Conservation (phyloP, 78 protist species). For the Bodo saltans region DNA sequence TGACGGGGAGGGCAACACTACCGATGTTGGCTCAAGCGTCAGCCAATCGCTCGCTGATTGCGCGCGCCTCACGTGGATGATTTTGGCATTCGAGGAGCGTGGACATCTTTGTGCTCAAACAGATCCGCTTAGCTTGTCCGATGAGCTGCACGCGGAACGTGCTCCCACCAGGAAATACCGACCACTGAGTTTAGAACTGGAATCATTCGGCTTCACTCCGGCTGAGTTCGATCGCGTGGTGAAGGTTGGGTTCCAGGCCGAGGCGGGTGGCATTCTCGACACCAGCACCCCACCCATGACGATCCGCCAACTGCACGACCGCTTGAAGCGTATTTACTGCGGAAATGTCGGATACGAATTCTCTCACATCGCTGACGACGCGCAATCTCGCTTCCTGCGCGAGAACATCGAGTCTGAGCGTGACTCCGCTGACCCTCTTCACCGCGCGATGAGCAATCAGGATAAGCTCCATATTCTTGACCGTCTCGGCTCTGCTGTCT, state of each 20-base stretch:
- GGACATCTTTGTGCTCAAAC: neutral
- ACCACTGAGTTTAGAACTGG: neutral
- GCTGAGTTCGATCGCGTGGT: neutral
- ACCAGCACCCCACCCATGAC: neutral
- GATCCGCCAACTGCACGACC: slow-evolving; percentile 17
- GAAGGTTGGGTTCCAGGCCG: neutral
- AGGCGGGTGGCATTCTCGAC: neutral
- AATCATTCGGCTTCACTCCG: neutral
- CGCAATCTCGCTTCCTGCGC: neutral
- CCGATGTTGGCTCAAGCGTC: neutral
- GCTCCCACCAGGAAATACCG: no score
- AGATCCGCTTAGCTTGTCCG: neutral
- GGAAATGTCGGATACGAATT: slow-evolving; percentile 47
- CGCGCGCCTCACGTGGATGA: neutral
- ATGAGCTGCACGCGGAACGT: neutral
- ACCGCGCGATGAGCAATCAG: slow-evolving; percentile 23
- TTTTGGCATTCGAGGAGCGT: neutral
- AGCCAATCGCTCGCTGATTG: neutral
- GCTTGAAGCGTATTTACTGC: slow-evolving; percentile 29
- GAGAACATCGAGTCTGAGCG: neutral
- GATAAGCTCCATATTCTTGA: slow-evolving; percentile 14
- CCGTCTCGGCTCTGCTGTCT: neutral
- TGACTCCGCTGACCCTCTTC: slow-evolving; percentile 14
- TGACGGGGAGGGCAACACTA: neutral
- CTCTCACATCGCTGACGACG: slow-evolving; percentile 44